Conservation (phyloP, 2,329 filamentous ascomycete genomes). For the Pezicula radicicola region DNA sequence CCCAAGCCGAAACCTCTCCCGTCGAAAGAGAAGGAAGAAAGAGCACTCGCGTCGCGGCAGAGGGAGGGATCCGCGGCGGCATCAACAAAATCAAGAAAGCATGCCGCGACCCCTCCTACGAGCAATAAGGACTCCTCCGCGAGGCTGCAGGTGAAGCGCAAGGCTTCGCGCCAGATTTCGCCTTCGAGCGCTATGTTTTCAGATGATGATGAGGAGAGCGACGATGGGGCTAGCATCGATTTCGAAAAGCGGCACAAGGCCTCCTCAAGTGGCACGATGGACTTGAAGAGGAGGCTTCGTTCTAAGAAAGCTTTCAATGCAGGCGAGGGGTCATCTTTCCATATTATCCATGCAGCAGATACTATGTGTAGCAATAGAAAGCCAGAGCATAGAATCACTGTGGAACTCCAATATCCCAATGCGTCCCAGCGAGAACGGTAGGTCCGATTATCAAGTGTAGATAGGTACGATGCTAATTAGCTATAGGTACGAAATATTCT, state of each 20-base stretch:
- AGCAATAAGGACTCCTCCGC: constrained; percentile 4
- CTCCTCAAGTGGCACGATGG: constrained; percentile 7
- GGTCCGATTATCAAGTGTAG: not conserved
- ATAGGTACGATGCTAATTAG: no score
- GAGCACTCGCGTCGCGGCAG: not conserved
- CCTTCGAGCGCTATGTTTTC: constrained; percentile 15
- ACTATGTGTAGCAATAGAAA: constrained; percentile 49
- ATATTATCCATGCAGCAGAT: constrained; percentile 55
- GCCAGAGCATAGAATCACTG: constrained; percentile 50
- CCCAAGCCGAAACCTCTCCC: not conserved
- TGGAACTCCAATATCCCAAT: constrained; percentile 84
- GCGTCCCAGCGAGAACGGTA: constrained; percentile 65
- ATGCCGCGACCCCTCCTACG: constrained; percentile 10
- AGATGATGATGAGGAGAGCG: constrained; percentile 15
- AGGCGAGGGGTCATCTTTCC: constrained; percentile 16
- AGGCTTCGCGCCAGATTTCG: constrained; percentile 12
- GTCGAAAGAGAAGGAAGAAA: not conserved
- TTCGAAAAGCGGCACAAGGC: constrained; percentile 18
- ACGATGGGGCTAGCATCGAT: constrained; percentile 11
- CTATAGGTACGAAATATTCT: not conserved
- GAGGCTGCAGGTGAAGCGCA: constrained; percentile 14
- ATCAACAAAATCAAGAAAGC: constrained; percentile 6
- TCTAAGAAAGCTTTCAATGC: constrained; percentile 22
- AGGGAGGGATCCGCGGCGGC: constrained; percentile 1
- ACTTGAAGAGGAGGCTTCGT: constrained; percentile 22